Evolutionary conservation across 2,329 filamentous ascomycete genomes (phyloP).

Genomic region (Penicillium verrucosum): DNA sequence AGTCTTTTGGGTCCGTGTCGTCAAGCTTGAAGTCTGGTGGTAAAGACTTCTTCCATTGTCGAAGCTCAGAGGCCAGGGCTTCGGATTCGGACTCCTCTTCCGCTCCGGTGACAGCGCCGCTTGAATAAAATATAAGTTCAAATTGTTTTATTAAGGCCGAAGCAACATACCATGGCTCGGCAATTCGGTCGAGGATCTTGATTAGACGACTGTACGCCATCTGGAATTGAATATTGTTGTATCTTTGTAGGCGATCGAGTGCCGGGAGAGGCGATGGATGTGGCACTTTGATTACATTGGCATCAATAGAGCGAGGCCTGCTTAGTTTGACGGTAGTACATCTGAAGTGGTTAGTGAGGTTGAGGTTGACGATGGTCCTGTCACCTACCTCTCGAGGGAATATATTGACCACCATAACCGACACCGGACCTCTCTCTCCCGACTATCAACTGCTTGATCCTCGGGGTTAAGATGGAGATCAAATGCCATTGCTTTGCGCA

Average conservation of each 20-base stretch:
- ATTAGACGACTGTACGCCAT: conserved; percentile 31
- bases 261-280: conserved; percentile 8
- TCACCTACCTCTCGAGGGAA: conserved; percentile 21
- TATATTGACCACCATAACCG: conserved; percentile 54
- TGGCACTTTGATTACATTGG: conserved; percentile 9
- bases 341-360: conserved; percentile 25
- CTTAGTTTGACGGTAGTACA: conserved; percentile 17
- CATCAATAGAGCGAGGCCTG: conserved; percentile 14
- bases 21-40: conserved; percentile 28
- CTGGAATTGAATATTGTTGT: conserved; percentile 35
- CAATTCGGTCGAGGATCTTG: conserved; percentile 31
- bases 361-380: conserved; percentile 22
- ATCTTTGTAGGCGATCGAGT: conserved; percentile 23
- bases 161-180: conserved; percentile 18
- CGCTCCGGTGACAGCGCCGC: background rate
- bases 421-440: conserved; percentile 48
- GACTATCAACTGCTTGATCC: conserved; percentile 32
- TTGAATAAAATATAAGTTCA: background rate
- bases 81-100: background rate
- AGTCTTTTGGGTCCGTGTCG: conserved; percentile 26
- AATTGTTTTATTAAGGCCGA: too few relatives aligned
- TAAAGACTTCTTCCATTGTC: conserved; percentile 32
- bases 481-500: conserved; percentile 53
- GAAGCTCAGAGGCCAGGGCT: conserved; percentile 24
- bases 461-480: conserved; percentile 42